phyloP scores from a whole-genome alignment of 2,329 filamentous ascomycete species.

The Hymenoscyphus infarciens region DNA sequence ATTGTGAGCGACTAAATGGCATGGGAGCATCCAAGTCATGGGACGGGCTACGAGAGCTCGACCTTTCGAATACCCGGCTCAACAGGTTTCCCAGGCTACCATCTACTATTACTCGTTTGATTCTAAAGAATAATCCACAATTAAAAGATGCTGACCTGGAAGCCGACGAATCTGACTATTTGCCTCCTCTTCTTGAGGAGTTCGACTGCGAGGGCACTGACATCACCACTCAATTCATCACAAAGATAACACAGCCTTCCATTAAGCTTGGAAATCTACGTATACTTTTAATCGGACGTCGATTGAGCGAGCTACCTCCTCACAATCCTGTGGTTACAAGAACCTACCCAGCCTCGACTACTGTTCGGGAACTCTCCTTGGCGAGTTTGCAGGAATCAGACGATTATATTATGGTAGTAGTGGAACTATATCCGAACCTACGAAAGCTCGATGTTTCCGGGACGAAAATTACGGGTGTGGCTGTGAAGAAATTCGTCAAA shows the following conservation, averaged over 20 bases:
- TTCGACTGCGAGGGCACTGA: conserved; percentile 26
- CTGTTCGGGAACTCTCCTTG: conserved; percentile 27
- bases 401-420: conserved; percentile 19
- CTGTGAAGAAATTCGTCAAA: conserved; percentile 34
- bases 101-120: conserved; percentile 28
- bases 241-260: conserved; percentile 19
- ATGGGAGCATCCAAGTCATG: conserved; percentile 11
- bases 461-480: conserved; percentile 35
- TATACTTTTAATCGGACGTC: conserved; percentile 24
- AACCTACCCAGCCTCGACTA: conserved; percentile 26
- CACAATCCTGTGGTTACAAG: conserved; percentile 11
- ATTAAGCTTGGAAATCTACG: conserved; percentile 27
- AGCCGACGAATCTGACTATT: conserved; percentile 8
- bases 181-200: conserved; percentile 29
- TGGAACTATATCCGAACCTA: conserved; percentile 29
- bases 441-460: conserved; percentile 27
- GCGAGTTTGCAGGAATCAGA: conserved; percentile 20
- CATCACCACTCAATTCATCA: conserved; percentile 15
- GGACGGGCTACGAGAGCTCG: conserved; percentile 25
- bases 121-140: conserved; percentile 20
- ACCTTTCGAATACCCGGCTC: conserved; percentile 23
- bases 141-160: background rate
- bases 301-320: conserved; percentile 7
- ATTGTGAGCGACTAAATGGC: conserved; percentile 7
- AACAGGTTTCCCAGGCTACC: conserved; percentile 26